phyloP scores from a whole-genome alignment of 805 yeast genomes.

The Yamadazyma tumulicola region DNA sequence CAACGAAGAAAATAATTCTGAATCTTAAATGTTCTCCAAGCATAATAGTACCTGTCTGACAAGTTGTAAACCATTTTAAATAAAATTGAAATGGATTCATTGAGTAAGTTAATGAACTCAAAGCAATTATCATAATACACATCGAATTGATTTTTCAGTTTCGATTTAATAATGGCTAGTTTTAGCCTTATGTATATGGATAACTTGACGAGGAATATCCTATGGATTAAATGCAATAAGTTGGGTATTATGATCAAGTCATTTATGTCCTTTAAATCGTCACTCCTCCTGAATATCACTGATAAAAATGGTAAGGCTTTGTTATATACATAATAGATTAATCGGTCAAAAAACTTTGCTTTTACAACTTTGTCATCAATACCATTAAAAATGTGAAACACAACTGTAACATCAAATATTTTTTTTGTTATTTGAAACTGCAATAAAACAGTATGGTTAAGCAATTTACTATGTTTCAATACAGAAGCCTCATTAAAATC shows the following conservation, averaged over 20 bases:
- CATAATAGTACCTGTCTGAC: conserved; percentile 57
- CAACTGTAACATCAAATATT: conserved; percentile 3
- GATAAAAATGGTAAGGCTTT: conserved; percentile 3
- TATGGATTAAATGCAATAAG: conserved; percentile 8
- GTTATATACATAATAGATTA: conserved; percentile 1
- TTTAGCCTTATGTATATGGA: conserved; percentile 5
- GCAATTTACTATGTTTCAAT: background rate
- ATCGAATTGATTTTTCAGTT: background rate
- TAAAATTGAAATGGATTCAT: background rate
- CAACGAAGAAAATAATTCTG: conserved; percentile 5
- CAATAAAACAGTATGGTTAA: conserved; percentile 5
- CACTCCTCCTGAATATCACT: conserved; percentile 1
- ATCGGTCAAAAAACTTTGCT: conserved; percentile 3
- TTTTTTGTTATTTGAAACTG: conserved; percentile 3
- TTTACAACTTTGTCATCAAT: background rate
- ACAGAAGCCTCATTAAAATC: too few species aligned
- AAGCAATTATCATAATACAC: conserved; percentile 1
- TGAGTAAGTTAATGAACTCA: background rate
- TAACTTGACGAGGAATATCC: conserved; percentile 3
- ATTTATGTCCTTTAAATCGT: background rate
- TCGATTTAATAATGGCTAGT: background rate
- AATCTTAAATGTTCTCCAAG: conserved; percentile 44
- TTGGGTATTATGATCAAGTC: conserved; percentile 9
- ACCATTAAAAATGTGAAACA: conserved; percentile 8
- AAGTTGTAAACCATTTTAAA: conserved; percentile 22